Percentiles rank a stretch among this genome's conserved stretches.
phyloP scores from a whole-genome alignment of 1,284 basidiomycete species.

The Cryptococcus sp. region DNA sequence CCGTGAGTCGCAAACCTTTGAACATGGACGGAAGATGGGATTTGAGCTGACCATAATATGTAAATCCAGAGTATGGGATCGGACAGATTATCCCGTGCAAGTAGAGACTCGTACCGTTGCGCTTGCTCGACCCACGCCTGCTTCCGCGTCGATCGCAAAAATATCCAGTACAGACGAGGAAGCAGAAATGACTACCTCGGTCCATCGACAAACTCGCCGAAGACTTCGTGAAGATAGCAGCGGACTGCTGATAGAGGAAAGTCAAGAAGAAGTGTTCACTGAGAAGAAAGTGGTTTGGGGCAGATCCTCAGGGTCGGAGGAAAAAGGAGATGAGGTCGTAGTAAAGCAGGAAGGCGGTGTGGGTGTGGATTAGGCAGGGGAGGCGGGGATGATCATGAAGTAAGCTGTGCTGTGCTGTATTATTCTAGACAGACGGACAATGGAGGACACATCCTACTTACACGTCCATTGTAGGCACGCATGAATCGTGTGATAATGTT shows the following conservation, averaged over 20 bases:
- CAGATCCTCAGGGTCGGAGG: not conserved
- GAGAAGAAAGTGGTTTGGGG: slow-evolving; percentile 21
- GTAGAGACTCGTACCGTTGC: not conserved
- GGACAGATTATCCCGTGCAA: slow-evolving; percentile 1
- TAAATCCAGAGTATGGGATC: slow-evolving; percentile 13
- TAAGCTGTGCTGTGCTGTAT: not conserved
- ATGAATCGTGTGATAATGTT: no score
- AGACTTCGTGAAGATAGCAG: slow-evolving; percentile 12
- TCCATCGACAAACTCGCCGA: slow-evolving; percentile 14
- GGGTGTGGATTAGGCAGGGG: not conserved
- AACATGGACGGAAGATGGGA: not conserved
- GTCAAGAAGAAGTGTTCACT: slow-evolving; percentile 22
- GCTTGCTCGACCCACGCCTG: slow-evolving; percentile 1
- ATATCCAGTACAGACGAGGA: not conserved
- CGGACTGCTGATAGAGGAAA: slow-evolving; percentile 22
- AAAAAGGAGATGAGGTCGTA: not conserved
- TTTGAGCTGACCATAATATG: not conserved
- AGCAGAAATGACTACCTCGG: slow-evolving; percentile 13
- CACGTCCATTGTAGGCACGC: no score
- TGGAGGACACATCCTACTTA: no score
- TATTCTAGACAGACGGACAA: no score
- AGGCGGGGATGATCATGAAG: not conserved
- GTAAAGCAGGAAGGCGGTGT: not conserved
- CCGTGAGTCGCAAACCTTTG: slow-evolving; percentile 14
- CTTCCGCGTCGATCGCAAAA: no score